Evolutionary conservation across 352 stramenopile species (phyloP), one percentile per base, ranked within the genome.

Genomic region (Globisporangium abappressorium): DNA sequence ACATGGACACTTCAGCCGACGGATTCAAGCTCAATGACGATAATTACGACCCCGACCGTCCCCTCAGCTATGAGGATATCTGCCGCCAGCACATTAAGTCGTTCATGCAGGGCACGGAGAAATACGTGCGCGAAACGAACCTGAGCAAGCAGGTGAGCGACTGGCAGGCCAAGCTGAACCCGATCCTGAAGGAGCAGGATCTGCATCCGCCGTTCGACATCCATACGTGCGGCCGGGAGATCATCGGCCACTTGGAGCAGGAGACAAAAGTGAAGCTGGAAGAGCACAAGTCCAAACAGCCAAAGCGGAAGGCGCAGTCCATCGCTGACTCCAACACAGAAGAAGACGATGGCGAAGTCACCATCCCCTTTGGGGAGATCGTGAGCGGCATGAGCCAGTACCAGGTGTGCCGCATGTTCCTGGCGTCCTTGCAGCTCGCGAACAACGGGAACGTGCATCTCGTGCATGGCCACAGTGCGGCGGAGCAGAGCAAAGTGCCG

Each of bases 381-480:
- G 84, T 90, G 38, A 65, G 70, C 26, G 82, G 83, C 24, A 80
- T 84, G 57, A 79, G 69, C 51, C 74, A 77, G 61, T 94, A 83
- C 57, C 81, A 98, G 63, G 89, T 98, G 2, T 96, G 88, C 70
- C 91, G 92, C 1, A 79, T 95, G 68, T 98, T 98, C 69, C 77
- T 98, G 51, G 90, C 92, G 18, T 96, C 89, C 12, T 72, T 98
- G 56, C 92, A 98, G 79, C 84, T 98, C 22, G 91, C 91, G 20
- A 97, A 97, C 74, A 96, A 79, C 56, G 91, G 91, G 7, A 97
- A 96, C 70, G 85, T 97, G 24, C 75, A 84, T 47, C 78, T 97
- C 33, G 74, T 87, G 20, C 90, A 97, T 64, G 87, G 73, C 36
- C 76, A 82, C 38, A 93, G 77, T 5, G 80, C 80, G 9, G 70